Percentiles rank a stretch among this genome's conserved stretches.
These are phyloP conservation scores for Megacollybia platyphylla DNA, from an alignment of 1,284 basidiomycete species.

Conservation along the genomic window DNA sequence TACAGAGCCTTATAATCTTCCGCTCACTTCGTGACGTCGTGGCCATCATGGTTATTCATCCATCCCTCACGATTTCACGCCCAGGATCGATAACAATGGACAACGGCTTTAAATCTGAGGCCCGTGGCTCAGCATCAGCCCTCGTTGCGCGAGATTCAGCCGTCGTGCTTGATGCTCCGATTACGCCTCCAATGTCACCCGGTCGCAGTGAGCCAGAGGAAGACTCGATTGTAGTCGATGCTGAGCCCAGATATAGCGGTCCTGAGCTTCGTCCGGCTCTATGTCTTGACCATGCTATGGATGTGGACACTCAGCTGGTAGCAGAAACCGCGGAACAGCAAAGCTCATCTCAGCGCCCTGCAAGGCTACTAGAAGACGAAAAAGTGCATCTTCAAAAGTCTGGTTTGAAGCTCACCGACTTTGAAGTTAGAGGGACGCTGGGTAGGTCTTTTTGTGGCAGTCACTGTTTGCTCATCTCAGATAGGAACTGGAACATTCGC, in stretches of 20 bases:
- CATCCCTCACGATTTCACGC: not conserved
- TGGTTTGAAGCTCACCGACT: slow-evolving; percentile 60
- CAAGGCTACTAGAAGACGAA: slow-evolving; percentile 58
- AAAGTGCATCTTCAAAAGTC: slow-evolving; percentile 43
- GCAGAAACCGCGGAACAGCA: slow-evolving; percentile 11
- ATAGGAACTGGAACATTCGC: slow-evolving; percentile 90
- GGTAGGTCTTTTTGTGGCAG: slow-evolving; percentile 28
- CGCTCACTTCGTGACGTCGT: not conserved
- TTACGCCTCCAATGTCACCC: slow-evolving; percentile 51
- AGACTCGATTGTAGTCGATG: slow-evolving; percentile 15
- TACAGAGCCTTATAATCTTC: not conserved
- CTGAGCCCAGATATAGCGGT: slow-evolving; percentile 16
- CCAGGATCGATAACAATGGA: not conserved
- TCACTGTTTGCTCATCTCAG: slow-evolving; percentile 6
- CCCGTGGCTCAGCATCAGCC: slow-evolving; percentile 3
- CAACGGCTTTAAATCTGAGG: not conserved
- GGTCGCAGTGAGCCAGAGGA: slow-evolving; percentile 20
- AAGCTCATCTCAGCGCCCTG: slow-evolving; percentile 23
- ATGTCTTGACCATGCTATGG: not conserved
- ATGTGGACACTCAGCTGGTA: not conserved
- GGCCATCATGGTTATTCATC: not conserved
- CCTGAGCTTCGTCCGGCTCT: slow-evolving; percentile 9
- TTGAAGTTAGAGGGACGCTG: slow-evolving; percentile 68
- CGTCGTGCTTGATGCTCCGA: slow-evolving; percentile 25
- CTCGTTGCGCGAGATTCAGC: slow-evolving; percentile 5